Evolutionary conservation across 352 stramenopile genomes (phyloP), one percentile per base, ranked within the genome.

Genomic region (Phytophthora hibernalis): DNA sequence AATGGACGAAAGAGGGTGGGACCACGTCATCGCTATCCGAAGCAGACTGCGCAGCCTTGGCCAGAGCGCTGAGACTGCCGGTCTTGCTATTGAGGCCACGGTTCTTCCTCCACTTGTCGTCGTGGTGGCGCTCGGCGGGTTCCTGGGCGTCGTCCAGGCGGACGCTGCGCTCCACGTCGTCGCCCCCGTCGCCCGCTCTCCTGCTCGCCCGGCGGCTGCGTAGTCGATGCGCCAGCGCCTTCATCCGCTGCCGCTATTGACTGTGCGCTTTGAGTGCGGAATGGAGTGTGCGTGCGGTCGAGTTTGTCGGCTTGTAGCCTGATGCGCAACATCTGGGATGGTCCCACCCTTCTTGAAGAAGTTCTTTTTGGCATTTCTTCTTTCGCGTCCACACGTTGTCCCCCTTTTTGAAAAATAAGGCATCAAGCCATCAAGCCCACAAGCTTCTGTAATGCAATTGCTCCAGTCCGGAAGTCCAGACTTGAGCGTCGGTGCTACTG

Each of bases 151-250:
- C 59, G 21, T 68, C 54, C 30, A 59, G 45, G 54, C 49, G 40
- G 31, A 73, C 42, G 22, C 54, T 75, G 21, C 55, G 54, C 33
- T 75, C 64, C 12, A 20, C 40, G 15, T 68, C 58, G 30, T 77
- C 42, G 11, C 31, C 26, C 0, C 21, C 54, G 28, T 65, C 54
- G 40, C 40, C 42, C 42, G 42, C 65, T 66, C 45, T 56, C 42
- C 50, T 53, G 33, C 49, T 70, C 2, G 37, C 33, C 45, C 59
- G 59, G 11, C 65, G 65, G 24, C 59, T 40, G 12, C 70, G 74
- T 37, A 79, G 62, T 38, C 74, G 74, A 53, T 79, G 70, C 12
- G 70, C 70, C 42, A 81, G 49, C 42, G 66, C 59, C 59, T 79
- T 82, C 74, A 82, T 82, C 11, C 12, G 18, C 10, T n/a, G n/a